Base-by-base conservation (phyloP, 2,329 filamentous ascomycete genomes). In the Elsinoe fawcettii region DNA sequence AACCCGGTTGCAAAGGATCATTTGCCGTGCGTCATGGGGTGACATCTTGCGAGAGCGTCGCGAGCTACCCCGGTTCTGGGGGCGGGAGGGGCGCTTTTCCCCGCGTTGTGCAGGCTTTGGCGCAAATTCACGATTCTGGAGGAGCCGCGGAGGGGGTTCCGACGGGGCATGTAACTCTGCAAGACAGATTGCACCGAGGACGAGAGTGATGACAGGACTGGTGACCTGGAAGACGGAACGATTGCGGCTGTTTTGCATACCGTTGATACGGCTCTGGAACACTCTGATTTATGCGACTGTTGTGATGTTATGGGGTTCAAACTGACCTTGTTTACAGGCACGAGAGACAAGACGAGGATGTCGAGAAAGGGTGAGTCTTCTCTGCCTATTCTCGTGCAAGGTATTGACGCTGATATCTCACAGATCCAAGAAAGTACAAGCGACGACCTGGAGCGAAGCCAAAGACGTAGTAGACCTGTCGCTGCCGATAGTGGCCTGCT, bases 351-450 rank as follows among this genome's bases (percentile, higher is more conserved):
- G 69, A 73, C 72, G 30, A 73, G 78, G 65, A 91, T 91, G 88
- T 87, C 83, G 65, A 77, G 84, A 59, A 90, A 89, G 71, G 75
- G 75, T 75, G 67, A 43, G 46, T 5, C 59, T 30, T 22, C 14
- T 7, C 47, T 44, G n/a, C n/a, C 20, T n/a, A 22, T 46, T 49
- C 11, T 34, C 23, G 30, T 46, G 20, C 46, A 36, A 55, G 2
- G 3, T 56, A 20, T 2, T 12, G n/a, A n/a, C 36, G 23, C 43
- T 57, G 25, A 12, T 14, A 23, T 36, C 22, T 56, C 14, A 8
- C 58, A 76, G 86, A 90, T 70, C 84, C 84, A 66, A 79, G 86
- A 65, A 90, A 90, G 75, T 84, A 83, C 68, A 85, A 84, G 68
- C 76, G 86, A 8, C 57, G 61, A 49, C 64, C 62, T 7, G 63